These are phyloP conservation scores for Wickerhamomyces canadensis DNA, from an alignment of 805 yeast species.

Conservation along the genomic window DNA sequence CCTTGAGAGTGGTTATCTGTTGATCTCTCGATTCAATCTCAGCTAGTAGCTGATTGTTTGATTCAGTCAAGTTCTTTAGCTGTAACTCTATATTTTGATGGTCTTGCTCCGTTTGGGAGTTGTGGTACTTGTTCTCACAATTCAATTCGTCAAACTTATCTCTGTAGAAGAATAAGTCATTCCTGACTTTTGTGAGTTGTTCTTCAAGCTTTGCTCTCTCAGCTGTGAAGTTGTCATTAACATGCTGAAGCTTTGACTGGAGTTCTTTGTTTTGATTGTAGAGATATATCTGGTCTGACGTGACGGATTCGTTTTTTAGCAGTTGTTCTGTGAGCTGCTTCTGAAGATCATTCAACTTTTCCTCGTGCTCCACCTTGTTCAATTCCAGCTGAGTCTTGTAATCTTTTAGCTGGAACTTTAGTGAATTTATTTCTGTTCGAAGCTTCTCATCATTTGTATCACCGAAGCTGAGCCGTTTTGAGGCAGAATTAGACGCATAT, in stretches of 20 bases:
- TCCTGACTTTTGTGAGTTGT: constrained; percentile 30
- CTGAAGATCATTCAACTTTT: constrained; percentile 24
- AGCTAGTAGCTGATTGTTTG: constrained; percentile 17
- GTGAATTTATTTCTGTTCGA: constrained; percentile 18
- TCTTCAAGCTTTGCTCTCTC: constrained; percentile 22
- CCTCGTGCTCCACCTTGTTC: constrained; percentile 28
- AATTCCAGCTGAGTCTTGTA: constrained; percentile 34
- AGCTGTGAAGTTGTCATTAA: constrained; percentile 20
- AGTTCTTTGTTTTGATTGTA: constrained; percentile 30
- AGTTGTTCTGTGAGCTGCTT: constrained; percentile 18
- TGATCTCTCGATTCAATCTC: too few species aligned
- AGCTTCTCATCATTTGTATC: neutral
- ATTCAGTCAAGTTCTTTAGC: constrained; percentile 13
- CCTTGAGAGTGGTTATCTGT: constrained; percentile 11
- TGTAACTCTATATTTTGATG: constrained; percentile 16
- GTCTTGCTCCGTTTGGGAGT: constrained; percentile 13
- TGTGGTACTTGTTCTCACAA: constrained; percentile 14
- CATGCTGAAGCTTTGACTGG: constrained; percentile 18
- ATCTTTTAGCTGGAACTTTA: constrained; percentile 33
- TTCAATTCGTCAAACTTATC: constrained; percentile 9
- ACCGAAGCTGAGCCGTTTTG: constrained; percentile 4
- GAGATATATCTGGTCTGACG: constrained; percentile 31
- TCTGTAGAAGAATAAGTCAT: constrained; percentile 24
- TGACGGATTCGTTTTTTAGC: constrained; percentile 11
- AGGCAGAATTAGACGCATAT: too few species aligned